Evolutionary conservation across 2,329 filamentous ascomycete species (phyloP), one percentile per base, ranked within the genome.

Genomic region (Colletotrichum tropicicola): DNA sequence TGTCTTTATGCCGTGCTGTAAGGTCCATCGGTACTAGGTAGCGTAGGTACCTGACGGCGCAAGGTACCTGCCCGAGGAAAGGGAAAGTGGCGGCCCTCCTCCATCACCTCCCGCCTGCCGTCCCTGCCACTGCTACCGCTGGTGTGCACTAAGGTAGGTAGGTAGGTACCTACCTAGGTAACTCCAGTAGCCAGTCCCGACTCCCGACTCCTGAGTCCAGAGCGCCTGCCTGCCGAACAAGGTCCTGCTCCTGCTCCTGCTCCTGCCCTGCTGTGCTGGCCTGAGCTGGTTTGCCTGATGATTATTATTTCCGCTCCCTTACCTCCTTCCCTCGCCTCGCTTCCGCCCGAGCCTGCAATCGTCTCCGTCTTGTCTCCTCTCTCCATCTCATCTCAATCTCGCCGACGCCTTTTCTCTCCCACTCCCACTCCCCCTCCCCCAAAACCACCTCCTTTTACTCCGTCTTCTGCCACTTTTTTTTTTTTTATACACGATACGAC

Each of bases 81-180:
- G n/a, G n/a, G 13, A 23, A 35, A 17, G 39, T 28, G 48, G 23
- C 47, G 25, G 35, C 56, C 37, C 37, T 44, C 35, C 48, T 57
- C 44, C 43, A 30, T 56, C 58, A 39, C 44, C 53, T 62, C 59
- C 59, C 44, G 52, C 32, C 44, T 41, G 48, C 43, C 44, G 35
- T 58, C 27, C 44, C 35, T 58, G 32, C 43, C 32, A 35, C 27
- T 37, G 32, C 32, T 35, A 35, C 32, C 10, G 32, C 32, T 35
- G 15, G 9, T 2, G 32, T 13, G 8, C 15, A 13, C 32, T 12
- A 8, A 30, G 28, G 44, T 47, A 47, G 44, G 6, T n/a, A 25
- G 44, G 44, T 47, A 25, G 30, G 25, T 12, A n/a, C n/a, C n/a
- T n/a, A n/a, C n/a, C n/a, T n/a, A n/a, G n/a, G n/a, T n/a, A n/a